Percentiles rank a stretch among this genome's conserved stretches.
Evolutionary conservation across 1,284 basidiomycete species (phyloP).

Genomic region (Exsudoporus floridanus): DNA sequence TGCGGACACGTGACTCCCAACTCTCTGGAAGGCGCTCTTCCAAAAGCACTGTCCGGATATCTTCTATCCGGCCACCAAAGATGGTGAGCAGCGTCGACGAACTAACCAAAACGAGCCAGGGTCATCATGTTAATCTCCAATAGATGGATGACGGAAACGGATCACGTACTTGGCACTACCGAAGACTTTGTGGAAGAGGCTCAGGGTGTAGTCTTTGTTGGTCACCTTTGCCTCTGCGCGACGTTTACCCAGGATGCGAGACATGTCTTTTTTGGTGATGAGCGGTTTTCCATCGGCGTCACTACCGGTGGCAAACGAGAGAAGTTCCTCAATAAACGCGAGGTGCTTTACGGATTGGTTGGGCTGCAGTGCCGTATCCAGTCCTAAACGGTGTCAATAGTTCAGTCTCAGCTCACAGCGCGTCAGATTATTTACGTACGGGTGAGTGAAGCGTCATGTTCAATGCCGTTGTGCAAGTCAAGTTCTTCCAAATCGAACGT

Average conservation of each 20-base stretch:
- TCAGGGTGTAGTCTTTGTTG: slow-evolving; percentile 56
- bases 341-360: slow-evolving; percentile 57
- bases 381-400: too few relatives aligned
- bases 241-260: slow-evolving; percentile 54
- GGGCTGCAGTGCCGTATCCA: slow-evolving; percentile 49
- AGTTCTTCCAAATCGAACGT: slow-evolving; percentile 64
- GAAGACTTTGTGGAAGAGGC: slow-evolving; percentile 54
- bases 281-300: slow-evolving; percentile 45
- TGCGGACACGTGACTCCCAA: slow-evolving; percentile 59
- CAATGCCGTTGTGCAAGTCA: slow-evolving; percentile 72
- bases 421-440: too few relatives aligned
- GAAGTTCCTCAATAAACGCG: slow-evolving; percentile 57
- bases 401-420: too few relatives aligned
- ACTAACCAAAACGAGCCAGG: too few relatives aligned
- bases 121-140: too few relatives aligned
- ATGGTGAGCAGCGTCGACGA: slow-evolving; percentile 53
- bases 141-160: not conserved
- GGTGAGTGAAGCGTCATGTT: slow-evolving; percentile 71
- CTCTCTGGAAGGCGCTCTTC: slow-evolving; percentile 67
- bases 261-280: slow-evolving; percentile 56
- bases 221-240: slow-evolving; percentile 49
- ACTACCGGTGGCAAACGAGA: slow-evolving; percentile 57
- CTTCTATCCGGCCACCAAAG: slow-evolving; percentile 58
- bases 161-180: slow-evolving; percentile 60
- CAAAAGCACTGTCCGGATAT: slow-evolving; percentile 53